Evolutionary conservation across 345 rosid species (phyloP).

Genomic region (Nephelium lappaceum): DNA sequence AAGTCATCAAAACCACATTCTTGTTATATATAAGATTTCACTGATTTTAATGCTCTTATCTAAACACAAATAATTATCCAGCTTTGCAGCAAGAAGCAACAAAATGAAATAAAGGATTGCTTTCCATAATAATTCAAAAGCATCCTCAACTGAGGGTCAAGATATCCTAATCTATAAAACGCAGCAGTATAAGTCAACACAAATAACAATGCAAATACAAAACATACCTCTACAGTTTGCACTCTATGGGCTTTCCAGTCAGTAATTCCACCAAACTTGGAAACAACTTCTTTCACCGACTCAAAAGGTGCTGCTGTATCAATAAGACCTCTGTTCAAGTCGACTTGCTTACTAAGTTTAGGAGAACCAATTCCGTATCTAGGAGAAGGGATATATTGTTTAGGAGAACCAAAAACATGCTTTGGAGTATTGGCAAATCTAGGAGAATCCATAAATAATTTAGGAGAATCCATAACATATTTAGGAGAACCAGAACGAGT

Average conservation of each 20-base stretch:
- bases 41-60: background rate
- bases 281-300: slow-evolving; percentile 94
- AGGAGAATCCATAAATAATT: slow-evolving; percentile 20
- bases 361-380: slow-evolving; percentile 37
- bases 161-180: slow-evolving; percentile 1
- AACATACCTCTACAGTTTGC: slow-evolving; percentile 74
- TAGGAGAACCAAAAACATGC: slow-evolving; percentile 21
- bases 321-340: slow-evolving; percentile 56
- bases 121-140: background rate
- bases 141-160: background rate
- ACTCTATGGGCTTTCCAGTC: slow-evolving; percentile 96
- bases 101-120: background rate
- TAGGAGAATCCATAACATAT: slow-evolving; percentile 23
- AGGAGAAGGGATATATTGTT: slow-evolving; percentile 20
- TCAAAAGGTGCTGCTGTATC: slow-evolving; percentile 91
- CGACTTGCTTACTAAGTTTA: slow-evolving; percentile 26
- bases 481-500: background rate
- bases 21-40: background rate
- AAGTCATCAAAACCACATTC: background rate
- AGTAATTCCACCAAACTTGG: slow-evolving; percentile 92
- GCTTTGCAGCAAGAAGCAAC: slow-evolving; percentile 4
- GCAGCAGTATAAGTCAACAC: background rate
- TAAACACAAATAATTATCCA: background rate
- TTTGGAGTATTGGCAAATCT: slow-evolving; percentile 36
- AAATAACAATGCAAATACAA: slow-evolving; percentile 1